Base-by-base conservation (phyloP, 164 flowering plant genomes). In the Dillenia suffruticosa region DNA sequence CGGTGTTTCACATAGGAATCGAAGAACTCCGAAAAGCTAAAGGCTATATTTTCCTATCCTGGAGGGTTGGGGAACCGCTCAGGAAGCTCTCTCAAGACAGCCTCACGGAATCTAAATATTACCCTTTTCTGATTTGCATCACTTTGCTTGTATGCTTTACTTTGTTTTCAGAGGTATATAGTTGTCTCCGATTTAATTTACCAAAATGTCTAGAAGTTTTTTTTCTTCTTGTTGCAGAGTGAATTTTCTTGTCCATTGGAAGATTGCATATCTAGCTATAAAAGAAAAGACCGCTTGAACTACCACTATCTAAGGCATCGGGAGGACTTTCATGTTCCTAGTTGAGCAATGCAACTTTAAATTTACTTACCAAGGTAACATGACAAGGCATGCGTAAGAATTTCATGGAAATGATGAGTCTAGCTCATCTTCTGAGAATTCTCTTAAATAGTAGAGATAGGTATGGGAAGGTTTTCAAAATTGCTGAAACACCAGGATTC, bases 51-150 rank as follows among this genome's bases (percentile, higher is more conserved):
- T 48, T 19, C 55, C n/a, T 49, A 49, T 56, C 88, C 86, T 90
- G 90, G 81, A 63, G 97, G 95, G 22, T 64, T 75, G 97, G 98
- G 97, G 67, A 96, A 91, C 98, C 95, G 70, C 97, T 97, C 89
- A 96, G 56, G 97, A 91, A 94, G 97, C 90, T 87, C 96, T 90
- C 48, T 89, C 93, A 89, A 82, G 91, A 15, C 51, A 67, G 87
- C 95, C 93, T 87, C 81, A 16, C 44, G 82, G 97, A 94, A 91
- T 87, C 89, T 17, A 56, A 62, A n/a, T 53, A 57, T 14, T 15
- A 9, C 54, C 8, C 40, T 32, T 56, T 24, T 16, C 44, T 86
- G 91, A 85, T 84, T 86, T 78, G 86, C 65, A 1, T 19, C 22
- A 19, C 22, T 19, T 19, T 1, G 22, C 22, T 19, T 52, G 1